Base-by-base conservation (phyloP, 2,329 filamentous ascomycete species). In the Trichoderma breve region DNA sequence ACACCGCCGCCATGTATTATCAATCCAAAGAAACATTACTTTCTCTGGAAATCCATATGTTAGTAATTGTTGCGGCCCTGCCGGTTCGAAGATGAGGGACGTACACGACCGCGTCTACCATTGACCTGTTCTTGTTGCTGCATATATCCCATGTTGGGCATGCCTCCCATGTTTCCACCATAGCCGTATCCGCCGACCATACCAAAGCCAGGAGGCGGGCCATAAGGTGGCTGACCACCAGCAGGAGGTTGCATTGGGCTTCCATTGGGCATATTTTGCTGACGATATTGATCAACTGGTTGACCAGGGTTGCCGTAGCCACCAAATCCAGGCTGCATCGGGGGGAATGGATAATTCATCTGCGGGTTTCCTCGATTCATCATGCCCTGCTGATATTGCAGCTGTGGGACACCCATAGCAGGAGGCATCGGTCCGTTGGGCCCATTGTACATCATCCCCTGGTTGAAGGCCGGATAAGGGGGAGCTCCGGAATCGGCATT, bases 361-460 rank as follows among this genome's bases (percentile, higher is more conserved):
- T 85, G 85, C 14, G 87, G 86, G 2, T 82, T 81, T 9, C 83
- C 85, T 21, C 88, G 84, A 61, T 83, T 83, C 79, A 90, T 84
- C 82, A 90, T 84, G 76, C 79, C 84, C 77, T 89, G 88, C 78
- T 89, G 88, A 76, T 88, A 90, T 74, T 89, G 87, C 75, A 90
- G 78, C 75, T 86, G 87, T 77, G 88, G 85, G 73, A 89, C 79
- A 75, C 82, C 84, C 74, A 85, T 84, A 58, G 81, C 77, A 4
- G 86, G 83, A 73, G 80, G 74, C 76, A 89, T 84, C 26, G 85
- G 81, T 32, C 83, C 82, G 74, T 82, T 83, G 32, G 82, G 77
- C 6, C 82, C 79, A 71, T 83, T 84, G 79, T 85, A 90, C 82
- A 90, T 85, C 58, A 85, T 81, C 60, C 82, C 83, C 76, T 87